Evolutionary conservation across 148 eudicot genomes (phyloP).

Genomic region (Nepenthes mirabilis): DNA sequence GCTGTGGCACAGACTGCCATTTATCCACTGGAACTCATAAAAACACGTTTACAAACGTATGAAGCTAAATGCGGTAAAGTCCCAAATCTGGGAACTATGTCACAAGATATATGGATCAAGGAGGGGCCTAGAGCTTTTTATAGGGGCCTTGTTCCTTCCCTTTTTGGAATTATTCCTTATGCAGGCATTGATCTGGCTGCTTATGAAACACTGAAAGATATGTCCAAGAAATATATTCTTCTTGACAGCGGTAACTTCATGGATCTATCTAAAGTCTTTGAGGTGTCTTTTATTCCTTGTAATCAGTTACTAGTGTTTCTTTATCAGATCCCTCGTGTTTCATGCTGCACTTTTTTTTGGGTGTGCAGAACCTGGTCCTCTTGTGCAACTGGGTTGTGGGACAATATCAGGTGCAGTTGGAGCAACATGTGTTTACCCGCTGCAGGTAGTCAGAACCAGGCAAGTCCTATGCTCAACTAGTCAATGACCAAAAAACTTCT

Average conservation of each 20-base stretch:
- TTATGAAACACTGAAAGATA: conserved; percentile 78
- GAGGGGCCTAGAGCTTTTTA: conserved; percentile 91
- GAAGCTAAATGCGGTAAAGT: conserved; percentile 46
- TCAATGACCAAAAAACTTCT: neutral
- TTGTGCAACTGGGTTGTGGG: conserved; percentile 94
- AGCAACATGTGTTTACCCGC: conserved; percentile 91
- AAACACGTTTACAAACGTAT: conserved; percentile 80
- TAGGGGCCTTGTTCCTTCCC: conserved; percentile 78
- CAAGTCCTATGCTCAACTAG: conserved; percentile 6
- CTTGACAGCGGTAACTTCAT: conserved; percentile 49
- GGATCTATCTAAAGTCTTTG: neutral
- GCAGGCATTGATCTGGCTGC: conserved; percentile 95
- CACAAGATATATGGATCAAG: conserved; percentile 74
- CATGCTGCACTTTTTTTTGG: conserved; percentile 3
- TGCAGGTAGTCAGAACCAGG: conserved; percentile 98
- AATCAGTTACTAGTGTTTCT: neutral
- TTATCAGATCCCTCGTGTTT: conserved; percentile 4
- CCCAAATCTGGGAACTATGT: conserved; percentile 51
- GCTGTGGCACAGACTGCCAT: conserved; percentile 94
- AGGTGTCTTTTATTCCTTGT: neutral
- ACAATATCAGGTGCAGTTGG: conserved; percentile 89
- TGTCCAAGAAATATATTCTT: conserved; percentile 58
- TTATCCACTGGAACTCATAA: conserved; percentile 91
- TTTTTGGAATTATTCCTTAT: conserved; percentile 87
- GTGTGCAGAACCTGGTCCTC: conserved; percentile 76